A percentile compares a stretch with the other conserved stretches of the same genome.
Evolutionary conservation across 768 basidiomycete species (phyloP).

Genomic region (Mycena metata): DNA sequence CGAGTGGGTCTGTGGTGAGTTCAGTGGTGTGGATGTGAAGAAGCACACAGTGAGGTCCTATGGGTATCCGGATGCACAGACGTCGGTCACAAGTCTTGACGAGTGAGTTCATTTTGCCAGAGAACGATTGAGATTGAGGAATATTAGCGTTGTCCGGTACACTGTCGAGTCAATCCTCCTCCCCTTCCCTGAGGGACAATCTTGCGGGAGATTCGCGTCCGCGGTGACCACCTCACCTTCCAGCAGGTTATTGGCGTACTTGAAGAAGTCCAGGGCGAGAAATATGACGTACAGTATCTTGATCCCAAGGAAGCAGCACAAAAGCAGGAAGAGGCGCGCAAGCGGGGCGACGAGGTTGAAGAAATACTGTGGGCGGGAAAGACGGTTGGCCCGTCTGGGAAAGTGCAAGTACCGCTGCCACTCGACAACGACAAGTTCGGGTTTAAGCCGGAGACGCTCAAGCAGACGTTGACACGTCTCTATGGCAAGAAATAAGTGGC

Average conservation of each 20-base stretch:
- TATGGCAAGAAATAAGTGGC: too few species aligned
- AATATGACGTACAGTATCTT: conserved; percentile 11
- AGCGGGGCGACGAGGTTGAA: conserved; percentile 11
- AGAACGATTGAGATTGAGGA: too few species aligned
- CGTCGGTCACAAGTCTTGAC: conserved; percentile 9
- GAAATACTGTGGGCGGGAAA: conserved; percentile 22
- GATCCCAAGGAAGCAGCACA: conserved; percentile 15
- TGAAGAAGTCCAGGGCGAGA: conserved; percentile 22
- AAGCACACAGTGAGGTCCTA: conserved; percentile 13
- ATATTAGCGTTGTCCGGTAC: conserved; percentile 20
- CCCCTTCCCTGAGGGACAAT: conserved; percentile 9
- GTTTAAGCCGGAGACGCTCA: conserved; percentile 13
- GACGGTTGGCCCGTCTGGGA: background rate
- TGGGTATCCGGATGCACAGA: conserved; percentile 19
- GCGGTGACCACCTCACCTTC: conserved; percentile 19
- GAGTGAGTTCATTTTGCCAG: conserved; percentile 12
- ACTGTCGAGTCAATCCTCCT: conserved; percentile 26
- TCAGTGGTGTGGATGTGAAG: conserved; percentile 13
- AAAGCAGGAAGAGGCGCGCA: conserved; percentile 22
- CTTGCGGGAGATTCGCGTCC: conserved; percentile 17
- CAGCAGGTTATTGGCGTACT: conserved; percentile 13
- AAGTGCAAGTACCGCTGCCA: conserved; percentile 9
- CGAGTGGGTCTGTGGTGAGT: conserved; percentile 11
- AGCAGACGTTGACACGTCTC: background rate
- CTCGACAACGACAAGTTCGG: conserved; percentile 24